phyloP scores from a whole-genome alignment of 208 protist genomes.

The Acanthamoeba lenticulata region DNA sequence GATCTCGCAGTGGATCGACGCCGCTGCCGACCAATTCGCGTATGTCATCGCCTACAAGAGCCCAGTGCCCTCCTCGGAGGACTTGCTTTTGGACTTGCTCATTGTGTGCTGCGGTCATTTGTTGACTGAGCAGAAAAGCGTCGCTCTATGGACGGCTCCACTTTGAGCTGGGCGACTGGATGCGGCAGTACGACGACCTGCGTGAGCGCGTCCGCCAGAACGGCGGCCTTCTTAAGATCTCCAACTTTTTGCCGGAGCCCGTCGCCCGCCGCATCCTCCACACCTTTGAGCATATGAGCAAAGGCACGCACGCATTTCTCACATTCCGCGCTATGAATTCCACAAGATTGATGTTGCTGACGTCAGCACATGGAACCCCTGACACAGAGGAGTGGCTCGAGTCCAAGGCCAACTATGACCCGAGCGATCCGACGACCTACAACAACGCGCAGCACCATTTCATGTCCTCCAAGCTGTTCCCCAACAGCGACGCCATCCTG shows the following conservation, averaged over 20 bases:
- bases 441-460: slow-evolving; percentile 25
- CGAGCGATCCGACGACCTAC: background rate
- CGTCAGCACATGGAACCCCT: background rate
- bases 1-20: slow-evolving; percentile 28
- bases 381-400: slow-evolving; percentile 5
- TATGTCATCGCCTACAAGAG: background rate
- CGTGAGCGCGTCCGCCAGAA: background rate
- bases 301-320: background rate
- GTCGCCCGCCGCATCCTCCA: background rate
- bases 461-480: slow-evolving; percentile 22
- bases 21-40: background rate
- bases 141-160: background rate
- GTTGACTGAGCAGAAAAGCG: background rate
- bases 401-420: background rate
- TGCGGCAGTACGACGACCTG: background rate
- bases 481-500: slow-evolving; percentile 11
- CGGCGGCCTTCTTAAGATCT: slow-evolving; percentile 11
- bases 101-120: background rate
- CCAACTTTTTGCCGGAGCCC: slow-evolving; percentile 34
- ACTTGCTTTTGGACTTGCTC: too few species aligned
- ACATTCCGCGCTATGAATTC: background rate
- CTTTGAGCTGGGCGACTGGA: slow-evolving; percentile 2
- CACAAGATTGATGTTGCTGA: background rate
- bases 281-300: background rate
- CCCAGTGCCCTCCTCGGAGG: background rate